A percentile compares a stretch with the other conserved stretches of the same genome.
phyloP scores from a whole-genome alignment of 345 rosid genomes.

The Eucalyptus pauciflora region DNA sequence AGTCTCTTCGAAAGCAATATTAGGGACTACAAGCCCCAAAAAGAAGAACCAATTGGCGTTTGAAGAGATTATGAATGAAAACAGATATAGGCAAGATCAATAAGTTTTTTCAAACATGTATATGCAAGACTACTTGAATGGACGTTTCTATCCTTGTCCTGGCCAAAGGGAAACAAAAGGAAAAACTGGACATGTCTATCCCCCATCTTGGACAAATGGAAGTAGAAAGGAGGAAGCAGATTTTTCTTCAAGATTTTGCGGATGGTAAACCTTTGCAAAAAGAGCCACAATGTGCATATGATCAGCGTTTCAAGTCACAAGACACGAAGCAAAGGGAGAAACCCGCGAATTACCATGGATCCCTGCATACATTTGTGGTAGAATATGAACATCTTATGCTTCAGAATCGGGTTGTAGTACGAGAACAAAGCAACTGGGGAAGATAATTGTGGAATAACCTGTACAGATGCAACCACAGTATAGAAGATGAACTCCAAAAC shows the following conservation, averaged over 20 bases:
- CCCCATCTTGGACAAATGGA: neutral
- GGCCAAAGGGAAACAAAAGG: neutral
- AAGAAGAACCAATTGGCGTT: neutral
- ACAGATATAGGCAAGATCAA: neutral
- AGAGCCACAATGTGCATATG: neutral
- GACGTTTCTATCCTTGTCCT: neutral
- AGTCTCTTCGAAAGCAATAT: conserved; percentile 88
- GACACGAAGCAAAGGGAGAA: neutral
- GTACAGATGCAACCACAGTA: neutral
- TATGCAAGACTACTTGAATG: neutral
- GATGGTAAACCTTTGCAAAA: neutral
- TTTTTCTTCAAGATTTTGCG: neutral
- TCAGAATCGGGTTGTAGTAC: conserved; percentile 77
- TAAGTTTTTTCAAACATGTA: neutral
- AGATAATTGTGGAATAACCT: conserved; percentile 75
- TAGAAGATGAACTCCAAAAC: neutral
- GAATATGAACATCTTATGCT: conserved; percentile 71
- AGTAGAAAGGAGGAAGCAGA: neutral
- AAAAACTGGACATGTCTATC: neutral
- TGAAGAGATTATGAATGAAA: neutral
- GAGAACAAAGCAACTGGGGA: conserved; percentile 80
- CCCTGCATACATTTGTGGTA: conserved; percentile 43
- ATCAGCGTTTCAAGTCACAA: fast-evolving
- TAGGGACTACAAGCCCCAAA: conserved; percentile 86
- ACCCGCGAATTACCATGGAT: conserved; percentile 40